Evolutionary conservation across 140 eudicot species (phyloP).

Genomic region (Stevia rebaudiana): DNA sequence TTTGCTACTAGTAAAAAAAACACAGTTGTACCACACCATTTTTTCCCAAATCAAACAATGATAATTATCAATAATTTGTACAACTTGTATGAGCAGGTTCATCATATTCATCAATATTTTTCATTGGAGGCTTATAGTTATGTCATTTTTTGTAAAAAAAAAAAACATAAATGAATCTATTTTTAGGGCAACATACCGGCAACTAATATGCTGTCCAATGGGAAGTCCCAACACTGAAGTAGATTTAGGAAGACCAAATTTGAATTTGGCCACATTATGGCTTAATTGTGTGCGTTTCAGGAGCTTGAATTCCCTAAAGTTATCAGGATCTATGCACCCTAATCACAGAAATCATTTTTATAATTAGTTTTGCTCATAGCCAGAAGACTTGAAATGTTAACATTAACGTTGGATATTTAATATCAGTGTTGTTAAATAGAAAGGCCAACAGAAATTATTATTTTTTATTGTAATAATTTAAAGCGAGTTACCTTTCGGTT

Average conservation of each 20-base stretch:
- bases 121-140: neutral
- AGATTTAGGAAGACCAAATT: constrained; percentile 44
- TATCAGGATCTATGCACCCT: constrained; percentile 36
- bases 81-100: too few species aligned
- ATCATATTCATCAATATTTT: neutral
- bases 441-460: neutral
- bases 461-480: neutral
- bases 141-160: constrained; percentile 1
- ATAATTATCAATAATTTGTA: too few species aligned
- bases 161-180: neutral
- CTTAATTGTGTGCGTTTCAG: constrained; percentile 41
- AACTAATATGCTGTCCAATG: constrained; percentile 43
- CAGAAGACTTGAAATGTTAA: neutral
- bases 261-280: constrained; percentile 45
- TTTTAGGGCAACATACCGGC: constrained; percentile 25
- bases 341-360: neutral
- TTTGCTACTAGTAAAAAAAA: neutral
- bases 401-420: neutral
- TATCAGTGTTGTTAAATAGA: neutral
- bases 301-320: constrained; percentile 41
- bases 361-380: constrained; percentile 3
- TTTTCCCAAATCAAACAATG: constrained; percentile 5
- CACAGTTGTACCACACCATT: neutral
- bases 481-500: constrained; percentile 31
- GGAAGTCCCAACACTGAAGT: constrained; percentile 52